phyloP scores from a whole-genome alignment of 2,329 filamentous ascomycete species.

The Cordyceps javanica region DNA sequence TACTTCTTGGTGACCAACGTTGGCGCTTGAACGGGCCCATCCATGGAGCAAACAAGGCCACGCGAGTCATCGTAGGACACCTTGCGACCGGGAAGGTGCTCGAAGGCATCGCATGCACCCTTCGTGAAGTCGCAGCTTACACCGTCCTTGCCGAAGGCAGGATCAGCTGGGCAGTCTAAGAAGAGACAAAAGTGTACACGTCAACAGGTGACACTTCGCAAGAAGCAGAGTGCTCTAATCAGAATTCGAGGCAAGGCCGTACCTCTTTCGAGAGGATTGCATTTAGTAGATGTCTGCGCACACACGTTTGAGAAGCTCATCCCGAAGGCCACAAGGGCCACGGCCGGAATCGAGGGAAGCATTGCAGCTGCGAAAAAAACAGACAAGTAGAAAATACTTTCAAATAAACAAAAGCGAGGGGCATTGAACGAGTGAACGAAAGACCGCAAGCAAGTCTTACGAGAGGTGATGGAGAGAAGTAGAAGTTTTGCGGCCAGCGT shows the following conservation, averaged over 20 bases:
- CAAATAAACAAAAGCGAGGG: too few species aligned
- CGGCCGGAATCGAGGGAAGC: too few species aligned
- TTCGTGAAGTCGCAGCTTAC: slow-evolving; percentile 68
- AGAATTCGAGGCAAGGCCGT: too few species aligned
- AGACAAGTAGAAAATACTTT: too few species aligned
- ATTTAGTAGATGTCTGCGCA: slow-evolving; percentile 50
- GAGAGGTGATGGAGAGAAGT: too few species aligned
- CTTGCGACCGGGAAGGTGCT: too few species aligned
- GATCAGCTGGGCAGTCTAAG: slow-evolving; percentile 62
- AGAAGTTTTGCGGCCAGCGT: too few species aligned
- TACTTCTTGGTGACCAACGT: slow-evolving; percentile 76
- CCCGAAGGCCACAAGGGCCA: too few species aligned
- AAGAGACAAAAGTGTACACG: background rate
- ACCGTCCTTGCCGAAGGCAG: slow-evolving; percentile 63
- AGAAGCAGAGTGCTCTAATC: background rate
- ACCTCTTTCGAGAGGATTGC: slow-evolving; percentile 49
- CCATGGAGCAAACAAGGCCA: slow-evolving; percentile 58
- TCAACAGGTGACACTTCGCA: background rate
- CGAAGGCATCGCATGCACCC: slow-evolving; percentile 56
- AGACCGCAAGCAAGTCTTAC: too few species aligned
- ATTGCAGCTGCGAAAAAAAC: too few species aligned
- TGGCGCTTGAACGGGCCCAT: slow-evolving; percentile 56
- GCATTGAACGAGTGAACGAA: too few species aligned
- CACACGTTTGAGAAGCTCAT: too few species aligned
- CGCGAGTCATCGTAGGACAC: slow-evolving; percentile 38